These are phyloP conservation scores for Cladosporium sp. DNA, from an alignment of 2,329 filamentous ascomycete genomes.

Conservation along the genomic window DNA sequence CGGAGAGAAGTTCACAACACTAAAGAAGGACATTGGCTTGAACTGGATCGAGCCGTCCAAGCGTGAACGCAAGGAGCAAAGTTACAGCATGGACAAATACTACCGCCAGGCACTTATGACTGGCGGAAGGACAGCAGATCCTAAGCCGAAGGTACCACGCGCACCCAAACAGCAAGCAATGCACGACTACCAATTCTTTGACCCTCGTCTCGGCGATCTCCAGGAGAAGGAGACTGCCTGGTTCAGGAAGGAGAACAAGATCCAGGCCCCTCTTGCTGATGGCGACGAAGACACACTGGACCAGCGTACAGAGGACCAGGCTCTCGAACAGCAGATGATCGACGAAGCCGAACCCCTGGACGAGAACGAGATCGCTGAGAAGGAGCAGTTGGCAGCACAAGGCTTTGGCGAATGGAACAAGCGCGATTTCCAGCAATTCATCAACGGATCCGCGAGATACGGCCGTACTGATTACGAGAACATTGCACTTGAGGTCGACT, in stretches of 20 bases:
- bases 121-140: constrained; percentile 74
- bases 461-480: constrained; percentile 82
- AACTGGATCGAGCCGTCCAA: constrained; percentile 98
- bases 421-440: constrained; percentile 96
- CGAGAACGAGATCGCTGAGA: constrained; percentile 86
- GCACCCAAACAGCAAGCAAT: constrained; percentile 89
- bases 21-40: constrained; percentile 81
- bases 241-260: constrained; percentile 93
- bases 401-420: constrained; percentile 96
- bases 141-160: constrained; percentile 92
- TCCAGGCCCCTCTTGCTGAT: constrained; percentile 88
- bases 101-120: constrained; percentile 90
- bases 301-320: constrained; percentile 83
- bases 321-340: constrained; percentile 86
- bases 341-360: constrained; percentile 87
- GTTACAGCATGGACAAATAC: constrained; percentile 98
- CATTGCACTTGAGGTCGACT: constrained; percentile 88
- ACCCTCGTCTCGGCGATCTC: constrained; percentile 76
- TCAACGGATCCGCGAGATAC: constrained; percentile 92
- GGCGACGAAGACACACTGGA: constrained; percentile 84
- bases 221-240: constrained; percentile 96
- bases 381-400: constrained; percentile 75
- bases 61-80: constrained; percentile 96
- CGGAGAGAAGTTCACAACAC: constrained; percentile 88
- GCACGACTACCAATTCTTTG: constrained; percentile 98